phyloP scores from a whole-genome alignment of 2,329 filamentous ascomycete genomes.

The Nannizziopsis barbatae region DNA sequence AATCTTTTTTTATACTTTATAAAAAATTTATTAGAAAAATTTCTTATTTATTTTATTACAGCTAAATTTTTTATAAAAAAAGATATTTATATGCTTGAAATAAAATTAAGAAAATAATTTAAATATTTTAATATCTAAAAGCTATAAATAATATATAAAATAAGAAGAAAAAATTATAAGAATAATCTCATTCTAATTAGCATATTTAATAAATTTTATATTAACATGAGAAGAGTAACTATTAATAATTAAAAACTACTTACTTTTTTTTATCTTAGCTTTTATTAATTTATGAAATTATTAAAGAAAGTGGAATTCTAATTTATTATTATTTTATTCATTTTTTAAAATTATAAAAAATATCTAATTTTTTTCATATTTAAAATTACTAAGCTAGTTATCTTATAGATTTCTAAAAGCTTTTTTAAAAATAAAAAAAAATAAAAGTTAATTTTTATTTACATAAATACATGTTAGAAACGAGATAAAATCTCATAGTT shows the following conservation, averaged over 20 bases:
- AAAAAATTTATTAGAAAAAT: slow-evolving; percentile 1
- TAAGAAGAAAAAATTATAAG: slow-evolving; percentile 6
- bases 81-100: slow-evolving; percentile 1
- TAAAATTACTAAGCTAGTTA: slow-evolving; percentile 4
- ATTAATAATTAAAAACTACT: slow-evolving; percentile 7
- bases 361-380: not conserved
- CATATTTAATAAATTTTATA: slow-evolving; percentile 9
- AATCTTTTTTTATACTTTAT: not conserved
- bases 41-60: slow-evolving; percentile 2
- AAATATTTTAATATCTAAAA: slow-evolving; percentile 10
- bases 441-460: too few species aligned
- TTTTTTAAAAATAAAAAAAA: too few species aligned
- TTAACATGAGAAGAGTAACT: slow-evolving; percentile 6
- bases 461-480: too few species aligned
- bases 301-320: not conserved
- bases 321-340: slow-evolving; percentile 2
- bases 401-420: too few species aligned
- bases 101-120: not conserved
- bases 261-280: not conserved
- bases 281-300: not conserved
- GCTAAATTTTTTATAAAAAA: not conserved
- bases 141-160: slow-evolving; percentile 8
- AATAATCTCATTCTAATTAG: slow-evolving; percentile 6
- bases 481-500: slow-evolving; percentile 1
- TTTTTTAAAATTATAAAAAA: slow-evolving; percentile 7